phyloP scores from a whole-genome alignment of 2,329 filamentous ascomycete species.

The Beauveria rudraprayagi region DNA sequence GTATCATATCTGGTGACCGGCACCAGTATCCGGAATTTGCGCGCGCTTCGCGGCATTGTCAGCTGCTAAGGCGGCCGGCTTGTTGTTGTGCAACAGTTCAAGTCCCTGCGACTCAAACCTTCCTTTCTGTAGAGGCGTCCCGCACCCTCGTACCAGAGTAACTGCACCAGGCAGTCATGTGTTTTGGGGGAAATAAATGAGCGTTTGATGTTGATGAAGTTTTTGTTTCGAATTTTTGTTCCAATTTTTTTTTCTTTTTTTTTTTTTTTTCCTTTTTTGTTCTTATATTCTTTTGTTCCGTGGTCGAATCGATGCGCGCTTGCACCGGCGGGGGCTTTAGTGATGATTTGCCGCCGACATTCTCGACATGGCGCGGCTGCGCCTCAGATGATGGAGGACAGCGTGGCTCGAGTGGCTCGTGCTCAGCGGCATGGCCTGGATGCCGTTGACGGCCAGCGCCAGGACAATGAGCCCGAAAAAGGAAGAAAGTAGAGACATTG shows the following conservation, averaged over 20 bases:
- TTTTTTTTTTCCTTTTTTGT: neutral
- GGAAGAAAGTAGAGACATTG: conserved; percentile 5
- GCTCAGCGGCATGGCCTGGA: neutral
- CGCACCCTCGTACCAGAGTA: no score
- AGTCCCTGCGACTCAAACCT: no score
- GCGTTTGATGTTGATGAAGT: no score
- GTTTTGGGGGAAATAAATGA: no score
- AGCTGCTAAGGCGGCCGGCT: neutral
- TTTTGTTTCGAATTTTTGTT: neutral
- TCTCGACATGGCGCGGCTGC: conserved; percentile 6
- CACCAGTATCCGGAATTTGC: neutral
- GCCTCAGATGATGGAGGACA: neutral
- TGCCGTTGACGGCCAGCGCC: neutral
- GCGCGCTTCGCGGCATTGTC: neutral
- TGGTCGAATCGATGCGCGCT: neutral
- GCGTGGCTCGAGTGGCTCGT: neutral
- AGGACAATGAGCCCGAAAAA: conserved; percentile 5
- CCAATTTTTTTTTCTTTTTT: neutral
- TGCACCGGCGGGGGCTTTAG: neutral
- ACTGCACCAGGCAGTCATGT: neutral
- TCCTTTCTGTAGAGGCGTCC: no score
- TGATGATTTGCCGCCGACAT: neutral
- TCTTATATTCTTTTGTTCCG: neutral
- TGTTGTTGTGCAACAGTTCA: no score
- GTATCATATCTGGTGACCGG: neutral